A percentile compares a stretch with the other conserved stretches of the same genome.
These are phyloP conservation scores for Leishmania aethiopica DNA, from an alignment of 208 protist species.

Conservation along the genomic window DNA sequence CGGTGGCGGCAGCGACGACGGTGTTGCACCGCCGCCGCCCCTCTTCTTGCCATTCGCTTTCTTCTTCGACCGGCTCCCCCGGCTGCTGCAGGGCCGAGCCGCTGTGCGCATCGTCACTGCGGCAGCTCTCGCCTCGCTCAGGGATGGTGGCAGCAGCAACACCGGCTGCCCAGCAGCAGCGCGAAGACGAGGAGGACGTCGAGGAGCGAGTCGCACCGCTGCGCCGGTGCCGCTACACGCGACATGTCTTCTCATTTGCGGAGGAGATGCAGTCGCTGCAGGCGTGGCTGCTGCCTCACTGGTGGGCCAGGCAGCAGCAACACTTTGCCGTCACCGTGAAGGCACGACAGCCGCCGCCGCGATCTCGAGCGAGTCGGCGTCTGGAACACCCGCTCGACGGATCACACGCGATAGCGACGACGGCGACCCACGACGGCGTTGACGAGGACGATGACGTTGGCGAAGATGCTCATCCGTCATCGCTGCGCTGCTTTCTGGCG, in stretches of 20 bases:
- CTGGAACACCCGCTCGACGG: not conserved
- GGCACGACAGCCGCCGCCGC: not conserved
- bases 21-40: not conserved
- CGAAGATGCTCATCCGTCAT: not conserved
- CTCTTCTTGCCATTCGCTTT: not conserved
- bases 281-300: not conserved
- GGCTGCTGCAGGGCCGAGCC: not conserved
- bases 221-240: conserved; percentile 26
- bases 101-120: not conserved
- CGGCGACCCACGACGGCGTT: not conserved
- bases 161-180: not conserved
- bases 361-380: not conserved
- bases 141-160: not conserved
- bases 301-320: conserved; percentile 1
- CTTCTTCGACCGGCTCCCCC: not conserved
- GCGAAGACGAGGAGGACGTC: not conserved
- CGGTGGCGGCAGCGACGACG: not conserved
- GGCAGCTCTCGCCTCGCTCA: not conserved
- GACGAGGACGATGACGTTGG: not conserved
- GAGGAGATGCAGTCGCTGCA: conserved; percentile 14
- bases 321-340: not conserved
- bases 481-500: not conserved
- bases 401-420: not conserved
- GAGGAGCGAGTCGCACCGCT: conserved; percentile 20
- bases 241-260: conserved; percentile 18